Conservation (phyloP, 768 basidiomycete species). For the Cystofilobasidium macerans region DNA sequence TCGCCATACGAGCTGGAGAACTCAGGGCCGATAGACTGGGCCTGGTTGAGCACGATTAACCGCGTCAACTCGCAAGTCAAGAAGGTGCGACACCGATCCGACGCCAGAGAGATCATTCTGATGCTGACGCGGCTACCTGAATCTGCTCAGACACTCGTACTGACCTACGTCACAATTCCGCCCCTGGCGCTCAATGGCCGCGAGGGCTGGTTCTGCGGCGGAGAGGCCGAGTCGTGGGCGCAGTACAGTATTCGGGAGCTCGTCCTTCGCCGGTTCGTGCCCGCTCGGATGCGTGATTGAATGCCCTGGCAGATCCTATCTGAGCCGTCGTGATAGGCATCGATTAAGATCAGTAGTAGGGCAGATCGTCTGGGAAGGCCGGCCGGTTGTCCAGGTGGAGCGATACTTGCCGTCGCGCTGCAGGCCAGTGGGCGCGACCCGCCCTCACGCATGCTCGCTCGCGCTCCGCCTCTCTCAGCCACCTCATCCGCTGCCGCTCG, state of each 20-base stretch:
- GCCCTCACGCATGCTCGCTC: no score
- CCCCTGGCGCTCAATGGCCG: constrained; percentile 39
- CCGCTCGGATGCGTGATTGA: constrained; percentile 83
- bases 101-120: constrained; percentile 6
- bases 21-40: constrained; percentile 56
- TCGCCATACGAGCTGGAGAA: constrained; percentile 42
- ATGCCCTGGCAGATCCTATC: not conserved
- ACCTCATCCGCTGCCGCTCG: not conserved
- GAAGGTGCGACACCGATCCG: constrained; percentile 55
- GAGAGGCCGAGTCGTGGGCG: constrained; percentile 48
- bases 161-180: constrained; percentile 88
- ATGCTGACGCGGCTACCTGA: constrained; percentile 4
- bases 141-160: constrained; percentile 62
- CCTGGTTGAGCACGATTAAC: constrained; percentile 93
- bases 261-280: constrained; percentile 69
- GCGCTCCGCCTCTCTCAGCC: not conserved
- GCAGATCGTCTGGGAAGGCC: no score
- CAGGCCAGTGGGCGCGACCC: no score
- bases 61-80: constrained; percentile 93
- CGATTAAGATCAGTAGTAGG: no score
- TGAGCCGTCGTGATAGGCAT: no score
- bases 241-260: constrained; percentile 73
- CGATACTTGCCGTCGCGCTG: no score
- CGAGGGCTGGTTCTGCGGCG: constrained; percentile 35
- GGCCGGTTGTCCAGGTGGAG: no score